Conservation (phyloP, 768 basidiomycete genomes). For the Candolleomyces efflorescens region DNA sequence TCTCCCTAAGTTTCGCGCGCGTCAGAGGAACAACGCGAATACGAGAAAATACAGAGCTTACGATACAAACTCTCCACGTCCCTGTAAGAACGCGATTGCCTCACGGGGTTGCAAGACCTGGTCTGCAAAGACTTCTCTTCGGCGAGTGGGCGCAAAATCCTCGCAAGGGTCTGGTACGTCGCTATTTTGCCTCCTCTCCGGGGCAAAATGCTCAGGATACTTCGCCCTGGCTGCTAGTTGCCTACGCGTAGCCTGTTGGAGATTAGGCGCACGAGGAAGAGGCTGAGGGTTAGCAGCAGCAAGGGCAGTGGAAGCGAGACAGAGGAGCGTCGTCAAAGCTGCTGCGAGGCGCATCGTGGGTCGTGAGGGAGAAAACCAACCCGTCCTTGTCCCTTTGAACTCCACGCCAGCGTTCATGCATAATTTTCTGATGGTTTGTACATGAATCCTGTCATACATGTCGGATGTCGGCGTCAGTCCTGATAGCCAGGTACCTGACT, state of each 20-base stretch:
- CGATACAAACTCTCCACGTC: not conserved
- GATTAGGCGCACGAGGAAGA: not conserved
- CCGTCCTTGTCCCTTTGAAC: too few relatives aligned
- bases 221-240: not conserved
- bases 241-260: not conserved
- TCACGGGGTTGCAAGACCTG: not conserved
- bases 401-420: too few relatives aligned
- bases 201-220: not conserved
- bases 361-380: not conserved
- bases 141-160: not conserved
- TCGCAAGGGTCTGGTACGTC: not conserved
- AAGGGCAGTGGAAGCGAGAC: not conserved
- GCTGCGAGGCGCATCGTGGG: not conserved
- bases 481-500: too few relatives aligned
- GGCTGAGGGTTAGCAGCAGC: not conserved
- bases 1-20: not conserved
- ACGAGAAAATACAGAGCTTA: not conserved
- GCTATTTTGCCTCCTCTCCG: not conserved
- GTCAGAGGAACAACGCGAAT: not conserved
- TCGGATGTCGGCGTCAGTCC: too few relatives aligned
- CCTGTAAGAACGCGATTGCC: not conserved
- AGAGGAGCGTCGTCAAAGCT: not conserved
- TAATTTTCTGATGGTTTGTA: too few relatives aligned
- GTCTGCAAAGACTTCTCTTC: not conserved
- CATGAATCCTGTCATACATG: too few relatives aligned